phyloP scores from a whole-genome alignment of 2,329 filamentous ascomycete species.

The Pyrenophora seminiperda region DNA sequence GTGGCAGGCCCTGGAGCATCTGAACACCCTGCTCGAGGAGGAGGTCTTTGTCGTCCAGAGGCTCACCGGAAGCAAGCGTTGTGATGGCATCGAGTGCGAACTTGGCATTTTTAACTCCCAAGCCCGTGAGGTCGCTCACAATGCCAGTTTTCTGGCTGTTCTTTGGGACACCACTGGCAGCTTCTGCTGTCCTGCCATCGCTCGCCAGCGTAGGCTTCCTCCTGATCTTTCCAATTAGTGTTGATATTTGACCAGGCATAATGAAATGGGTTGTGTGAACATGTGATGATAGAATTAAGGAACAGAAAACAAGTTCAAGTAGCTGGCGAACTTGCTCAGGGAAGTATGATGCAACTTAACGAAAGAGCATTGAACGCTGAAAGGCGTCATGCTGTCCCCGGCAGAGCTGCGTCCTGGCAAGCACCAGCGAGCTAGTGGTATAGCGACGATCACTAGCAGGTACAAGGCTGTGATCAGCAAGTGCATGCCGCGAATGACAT shows the following conservation, averaged over 20 bases:
- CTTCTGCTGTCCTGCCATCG: constrained; percentile 52
- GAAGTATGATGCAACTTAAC: constrained; percentile 3
- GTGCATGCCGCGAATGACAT: constrained; percentile 20
- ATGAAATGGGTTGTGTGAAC: constrained; percentile 11
- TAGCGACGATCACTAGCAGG: constrained; percentile 20
- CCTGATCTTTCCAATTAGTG: constrained; percentile 53
- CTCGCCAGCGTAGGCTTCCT: constrained; percentile 55
- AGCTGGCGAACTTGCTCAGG: constrained; percentile 1
- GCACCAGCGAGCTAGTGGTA: constrained; percentile 6
- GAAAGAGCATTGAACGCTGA: constrained; percentile 7
- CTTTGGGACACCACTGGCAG: constrained; percentile 25
- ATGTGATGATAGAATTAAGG: neutral
- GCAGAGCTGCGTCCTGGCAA: constrained; percentile 7
- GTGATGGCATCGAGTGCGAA: constrained; percentile 63
- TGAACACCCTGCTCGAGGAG: constrained; percentile 56
- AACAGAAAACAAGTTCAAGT: constrained; percentile 1
- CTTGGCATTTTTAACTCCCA: constrained; percentile 55
- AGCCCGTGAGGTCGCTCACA: constrained; percentile 60
- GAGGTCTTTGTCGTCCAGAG: constrained; percentile 64
- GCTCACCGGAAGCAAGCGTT: constrained; percentile 66
- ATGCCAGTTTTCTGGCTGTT: constrained; percentile 34
- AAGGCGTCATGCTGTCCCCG: constrained; percentile 12
- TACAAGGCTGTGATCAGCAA: constrained; percentile 20
- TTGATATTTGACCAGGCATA: constrained; percentile 48
- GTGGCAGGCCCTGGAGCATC: constrained; percentile 58